These are phyloP conservation scores for Ceratocystis cacaofunesta DNA, from an alignment of 2,329 filamentous ascomycete genomes.

Conservation along the genomic window DNA sequence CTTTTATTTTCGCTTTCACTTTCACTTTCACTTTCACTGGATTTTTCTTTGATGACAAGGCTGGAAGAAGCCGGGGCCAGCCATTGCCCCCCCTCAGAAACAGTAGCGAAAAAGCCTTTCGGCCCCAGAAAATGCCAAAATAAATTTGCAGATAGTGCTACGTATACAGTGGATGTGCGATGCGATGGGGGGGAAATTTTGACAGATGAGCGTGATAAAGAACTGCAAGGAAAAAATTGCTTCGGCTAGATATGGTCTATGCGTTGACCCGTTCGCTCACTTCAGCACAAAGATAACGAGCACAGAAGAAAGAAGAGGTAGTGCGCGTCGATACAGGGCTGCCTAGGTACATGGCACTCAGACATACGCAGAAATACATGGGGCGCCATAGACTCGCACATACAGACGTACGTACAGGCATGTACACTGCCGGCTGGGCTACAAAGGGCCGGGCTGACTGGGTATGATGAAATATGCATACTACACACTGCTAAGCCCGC, in stretches of 20 bases:
- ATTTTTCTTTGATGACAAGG: background rate
- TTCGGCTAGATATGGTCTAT: background rate
- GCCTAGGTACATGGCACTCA: background rate
- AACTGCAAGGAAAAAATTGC: constrained; percentile 1
- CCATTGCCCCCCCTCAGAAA: background rate
- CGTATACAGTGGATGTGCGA: too few species aligned
- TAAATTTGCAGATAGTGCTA: background rate
- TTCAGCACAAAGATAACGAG: background rate
- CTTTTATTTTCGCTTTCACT: background rate
- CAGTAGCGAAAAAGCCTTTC: background rate
- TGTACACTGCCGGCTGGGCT: background rate
- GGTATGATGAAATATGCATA: background rate
- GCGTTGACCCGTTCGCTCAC: background rate
- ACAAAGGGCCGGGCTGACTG: background rate
- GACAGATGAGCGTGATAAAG: background rate
- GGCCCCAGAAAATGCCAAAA: background rate
- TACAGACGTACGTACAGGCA: background rate
- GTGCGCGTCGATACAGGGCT: too few species aligned
- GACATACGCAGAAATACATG: background rate
- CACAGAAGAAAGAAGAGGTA: background rate
- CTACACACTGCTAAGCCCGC: background rate
- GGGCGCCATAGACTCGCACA: background rate
- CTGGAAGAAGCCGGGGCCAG: background rate
- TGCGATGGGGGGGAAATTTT: background rate
- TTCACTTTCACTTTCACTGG: background rate